These are phyloP conservation scores for Rostrohypoxylon terebratum DNA, from an alignment of 495 filamentous ascomycete species.

Conservation along the genomic window DNA sequence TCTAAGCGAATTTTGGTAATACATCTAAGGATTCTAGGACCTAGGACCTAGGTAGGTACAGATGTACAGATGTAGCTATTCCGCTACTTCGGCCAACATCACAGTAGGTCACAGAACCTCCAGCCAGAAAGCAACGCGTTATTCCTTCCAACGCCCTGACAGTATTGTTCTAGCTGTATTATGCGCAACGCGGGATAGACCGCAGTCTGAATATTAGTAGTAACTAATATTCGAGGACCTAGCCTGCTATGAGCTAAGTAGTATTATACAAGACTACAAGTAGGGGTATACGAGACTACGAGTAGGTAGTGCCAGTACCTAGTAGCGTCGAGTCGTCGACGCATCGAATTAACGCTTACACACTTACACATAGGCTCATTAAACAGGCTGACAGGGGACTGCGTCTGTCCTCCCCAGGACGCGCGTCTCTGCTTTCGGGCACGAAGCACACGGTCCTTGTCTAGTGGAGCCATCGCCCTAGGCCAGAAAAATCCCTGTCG, in stretches of 20 bases:
- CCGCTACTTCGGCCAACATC: neutral
- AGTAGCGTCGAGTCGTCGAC: slow-evolving; percentile 5
- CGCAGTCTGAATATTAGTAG: slow-evolving; percentile 1
- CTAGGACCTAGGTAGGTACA: too few species aligned
- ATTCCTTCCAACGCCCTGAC: neutral
- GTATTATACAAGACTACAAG: too few species aligned
- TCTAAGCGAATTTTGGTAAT: slow-evolving; percentile 2
- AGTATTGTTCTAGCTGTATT: slow-evolving; percentile 10
- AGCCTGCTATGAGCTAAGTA: neutral
- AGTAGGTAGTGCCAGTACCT: neutral
- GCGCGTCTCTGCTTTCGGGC: slow-evolving; percentile 42
- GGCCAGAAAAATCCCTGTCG: slow-evolving; percentile 34
- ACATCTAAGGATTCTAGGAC: neutral
- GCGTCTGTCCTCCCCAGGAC: slow-evolving; percentile 37
- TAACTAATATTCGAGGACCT: neutral
- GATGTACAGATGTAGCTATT: neutral
- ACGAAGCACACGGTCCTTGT: slow-evolving; percentile 33
- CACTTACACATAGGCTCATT: neutral
- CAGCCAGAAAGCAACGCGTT: neutral
- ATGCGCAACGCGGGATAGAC: slow-evolving; percentile 17
- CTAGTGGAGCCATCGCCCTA: slow-evolving; percentile 34
- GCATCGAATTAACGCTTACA: slow-evolving; percentile 14
- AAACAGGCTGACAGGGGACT: slow-evolving; percentile 21
- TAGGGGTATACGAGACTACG: too few species aligned
- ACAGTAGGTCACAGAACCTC: slow-evolving; percentile 4